Conservation (phyloP, 768 basidiomycete species). For the Tricholoma sp. region DNA sequence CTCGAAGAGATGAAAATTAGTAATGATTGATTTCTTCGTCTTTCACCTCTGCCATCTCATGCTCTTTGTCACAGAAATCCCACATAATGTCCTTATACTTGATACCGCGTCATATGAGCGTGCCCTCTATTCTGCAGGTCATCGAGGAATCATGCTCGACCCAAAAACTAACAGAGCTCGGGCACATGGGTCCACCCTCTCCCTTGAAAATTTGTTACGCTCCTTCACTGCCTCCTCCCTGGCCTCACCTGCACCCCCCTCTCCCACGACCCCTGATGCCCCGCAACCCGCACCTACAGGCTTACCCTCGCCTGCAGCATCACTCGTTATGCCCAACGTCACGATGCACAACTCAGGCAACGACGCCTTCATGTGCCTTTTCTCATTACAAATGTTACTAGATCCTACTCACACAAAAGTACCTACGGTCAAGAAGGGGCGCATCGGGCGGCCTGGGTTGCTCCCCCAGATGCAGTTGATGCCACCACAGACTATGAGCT, state of each 20-base stretch:
- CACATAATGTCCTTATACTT: slow-evolving; percentile 64
- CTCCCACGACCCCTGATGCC: slow-evolving; percentile 10
- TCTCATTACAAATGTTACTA: slow-evolving; percentile 64
- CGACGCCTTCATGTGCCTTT: slow-evolving; percentile 66
- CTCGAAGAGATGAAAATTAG: slow-evolving; percentile 38
- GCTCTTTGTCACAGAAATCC: slow-evolving; percentile 45
- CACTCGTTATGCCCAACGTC: slow-evolving; percentile 34
- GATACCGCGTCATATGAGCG: slow-evolving; percentile 66
- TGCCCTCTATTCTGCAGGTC: slow-evolving; percentile 51
- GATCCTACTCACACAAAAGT: slow-evolving; percentile 43
- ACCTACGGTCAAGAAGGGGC: slow-evolving; percentile 29
- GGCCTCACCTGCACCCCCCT: slow-evolving; percentile 12
- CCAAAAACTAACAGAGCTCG: slow-evolving; percentile 53
- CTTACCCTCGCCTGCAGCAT: slow-evolving; percentile 2
- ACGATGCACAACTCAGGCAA: slow-evolving; percentile 74
- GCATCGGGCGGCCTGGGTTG: slow-evolving; percentile 8
- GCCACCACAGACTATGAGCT: slow-evolving; percentile 3
- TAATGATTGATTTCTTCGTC: slow-evolving; percentile 20
- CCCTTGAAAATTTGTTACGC: slow-evolving; percentile 56
- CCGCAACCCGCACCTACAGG: slow-evolving; percentile 4
- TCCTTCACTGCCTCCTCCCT: slow-evolving; percentile 43
- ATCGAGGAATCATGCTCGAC: slow-evolving; percentile 58
- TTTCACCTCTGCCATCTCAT: neutral
- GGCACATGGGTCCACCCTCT: slow-evolving; percentile 47
- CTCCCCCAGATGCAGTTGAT: neutral